These are phyloP conservation scores for Chaetomiaceae sp. DNA, from an alignment of 2,329 filamentous ascomycete genomes.

Conservation along the genomic window DNA sequence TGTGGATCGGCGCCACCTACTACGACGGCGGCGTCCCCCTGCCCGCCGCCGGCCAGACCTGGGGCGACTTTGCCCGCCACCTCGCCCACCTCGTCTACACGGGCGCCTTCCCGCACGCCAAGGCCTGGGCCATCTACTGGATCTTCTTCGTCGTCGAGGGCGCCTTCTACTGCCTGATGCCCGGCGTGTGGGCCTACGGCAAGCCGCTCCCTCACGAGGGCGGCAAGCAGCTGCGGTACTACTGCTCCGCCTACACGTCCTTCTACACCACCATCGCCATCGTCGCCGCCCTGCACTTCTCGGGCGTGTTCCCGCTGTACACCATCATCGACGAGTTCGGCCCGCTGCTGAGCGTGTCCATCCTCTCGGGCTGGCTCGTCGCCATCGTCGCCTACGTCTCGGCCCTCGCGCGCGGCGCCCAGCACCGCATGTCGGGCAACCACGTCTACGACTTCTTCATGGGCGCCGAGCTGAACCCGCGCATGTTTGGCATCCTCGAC, in stretches of 20 bases:
- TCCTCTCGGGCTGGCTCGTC: slow-evolving; percentile 82
- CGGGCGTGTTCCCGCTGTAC: slow-evolving; percentile 82
- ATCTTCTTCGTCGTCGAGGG: slow-evolving; percentile 82
- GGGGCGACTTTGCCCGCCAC: slow-evolving; percentile 66
- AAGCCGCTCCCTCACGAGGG: slow-evolving; percentile 79
- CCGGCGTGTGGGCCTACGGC: slow-evolving; percentile 82
- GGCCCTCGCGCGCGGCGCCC: slow-evolving; percentile 70
- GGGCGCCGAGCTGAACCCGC: slow-evolving; percentile 80
- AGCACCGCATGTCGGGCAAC: slow-evolving; percentile 88
- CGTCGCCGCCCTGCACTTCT: slow-evolving; percentile 69
- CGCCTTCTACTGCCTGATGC: slow-evolving; percentile 76
- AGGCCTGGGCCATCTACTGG: slow-evolving; percentile 95
- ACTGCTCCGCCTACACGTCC: slow-evolving; percentile 83
- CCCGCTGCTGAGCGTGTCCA: slow-evolving; percentile 85
- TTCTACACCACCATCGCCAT: slow-evolving; percentile 81
- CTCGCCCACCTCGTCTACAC: slow-evolving; percentile 71
- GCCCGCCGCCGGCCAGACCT: slow-evolving; percentile 61
- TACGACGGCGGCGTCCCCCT: slow-evolving; percentile 80
- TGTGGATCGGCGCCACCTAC: slow-evolving; percentile 95
- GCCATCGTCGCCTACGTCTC: slow-evolving; percentile 82
- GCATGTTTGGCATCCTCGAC: slow-evolving; percentile 79
- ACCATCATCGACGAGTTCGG: slow-evolving; percentile 95
- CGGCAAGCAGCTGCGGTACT: slow-evolving; percentile 86
- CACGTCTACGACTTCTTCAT: slow-evolving; percentile 87
- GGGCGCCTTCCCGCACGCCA: slow-evolving; percentile 74